Base-by-base conservation (phyloP, 2,329 filamentous ascomycete species). In the Ascochyta lentis region DNA sequence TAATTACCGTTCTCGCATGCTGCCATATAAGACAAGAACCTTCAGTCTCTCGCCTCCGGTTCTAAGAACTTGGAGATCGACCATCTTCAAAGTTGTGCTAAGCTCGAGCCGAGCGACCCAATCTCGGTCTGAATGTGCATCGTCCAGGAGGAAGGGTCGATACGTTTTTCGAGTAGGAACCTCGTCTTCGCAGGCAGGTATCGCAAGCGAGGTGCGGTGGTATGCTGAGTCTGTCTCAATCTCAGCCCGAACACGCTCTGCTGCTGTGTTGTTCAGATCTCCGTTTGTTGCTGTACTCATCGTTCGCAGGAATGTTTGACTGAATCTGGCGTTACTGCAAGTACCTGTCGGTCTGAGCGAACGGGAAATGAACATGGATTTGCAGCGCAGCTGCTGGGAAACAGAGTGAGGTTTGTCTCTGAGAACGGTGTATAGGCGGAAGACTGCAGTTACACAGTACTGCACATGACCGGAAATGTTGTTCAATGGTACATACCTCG, bases 1-100 rank as follows among this genome's bases (percentile, higher is more conserved):
- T 74, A 72, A 73, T 16, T 69, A 74, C 65, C 78, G 66, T 56
- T 70, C 72, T 8, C 85, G 76, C 37, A 88, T 71, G 65, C 85
- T 88, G 1, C 86, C 86, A 66, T 86, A 85, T 0, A 89, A 69
- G 0, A 89, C 84, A 1, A 89, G 73, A 1, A 89, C 80, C 54
- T 81, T 85, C 2, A 88, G 52, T 45, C 82, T 72, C 1, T 77
- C 63, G 1, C 73, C 71, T 1, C 61, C 57, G 0, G 71, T 74
- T 16, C 58, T 64, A 2, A 72, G 51, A 0, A 86, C 51, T 29
- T 86, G 73, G 5, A 76, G 67, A 38, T 82, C 78, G 0, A 81
- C 82, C 75, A 88, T 79, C 41, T 80, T 76, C 37, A 83, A 64
- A 1, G 71, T 80, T 0, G 82, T 84, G 34, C 77, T 79, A 4